Base-by-base conservation (phyloP, 805 yeast genomes). In the Candida yuanshanica region DNA sequence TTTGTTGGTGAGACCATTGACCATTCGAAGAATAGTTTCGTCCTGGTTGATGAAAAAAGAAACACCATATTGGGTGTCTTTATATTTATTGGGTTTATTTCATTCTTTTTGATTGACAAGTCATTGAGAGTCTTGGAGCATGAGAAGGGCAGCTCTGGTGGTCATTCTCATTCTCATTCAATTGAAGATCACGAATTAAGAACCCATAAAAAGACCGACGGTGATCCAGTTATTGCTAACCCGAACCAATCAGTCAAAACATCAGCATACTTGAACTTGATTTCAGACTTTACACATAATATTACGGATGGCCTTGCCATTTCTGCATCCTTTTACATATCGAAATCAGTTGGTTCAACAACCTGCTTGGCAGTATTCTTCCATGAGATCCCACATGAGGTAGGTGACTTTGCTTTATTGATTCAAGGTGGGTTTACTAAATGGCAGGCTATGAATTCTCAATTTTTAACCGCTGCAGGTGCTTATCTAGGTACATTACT, bases 301-400 rank as follows among this genome's bases (percentile, higher is more conserved):
- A 70, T 82, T 44, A 81, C 90, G 3, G 93, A 84, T 55, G 93
- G 93, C 0, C 60, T 84, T 8, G 87, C 91, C 2, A 70, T 84
- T 36, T 75, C 88, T 1, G 75, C 90, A 0, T 74, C 89, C 6
- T 84, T 84, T 56, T 78, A 77, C 58, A 72, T 71, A 35, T 70
- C 81, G 32, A 69, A 72, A 39, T 65, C 61, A 35, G 78, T 75
- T 14, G 93, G 93, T 0, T 75, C 82, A 20, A 71, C 83, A 2
- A 81, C 90, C 0, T 75, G 83, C 18, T 61, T 83, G 27, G 86
- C 90, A 1, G 81, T 83, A 22, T 71, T 83, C 46, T 73, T 81
- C 60, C 93, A 84, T 57, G 93, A 84, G 57, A 74, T 83, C 37
- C 93, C 93, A 6, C 93, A 84, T 56, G 88, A 83, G 55, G 74